Percentiles rank a stretch among this genome's conserved stretches.
phyloP scores from a whole-genome alignment of 2,329 filamentous ascomycete genomes.

The Helicocarpus griseus region DNA sequence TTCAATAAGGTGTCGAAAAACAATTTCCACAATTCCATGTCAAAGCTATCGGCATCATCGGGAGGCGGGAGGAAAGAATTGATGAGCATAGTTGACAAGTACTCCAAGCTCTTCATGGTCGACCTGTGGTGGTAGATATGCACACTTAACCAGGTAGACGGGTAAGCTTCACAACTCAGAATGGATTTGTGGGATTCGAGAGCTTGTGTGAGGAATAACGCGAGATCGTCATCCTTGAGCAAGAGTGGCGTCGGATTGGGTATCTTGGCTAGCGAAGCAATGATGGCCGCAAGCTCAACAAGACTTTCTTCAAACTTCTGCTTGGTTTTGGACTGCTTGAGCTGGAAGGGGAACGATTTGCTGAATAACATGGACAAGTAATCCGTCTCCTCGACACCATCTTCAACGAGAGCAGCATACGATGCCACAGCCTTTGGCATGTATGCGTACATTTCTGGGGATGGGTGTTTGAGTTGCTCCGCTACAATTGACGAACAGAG shows the following conservation, averaged over 20 bases:
- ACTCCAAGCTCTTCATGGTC: conserved; percentile 74
- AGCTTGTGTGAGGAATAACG: conserved; percentile 64
- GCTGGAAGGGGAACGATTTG: conserved; percentile 77
- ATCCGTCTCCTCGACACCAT: conserved; percentile 48
- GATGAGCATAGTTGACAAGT: conserved; percentile 69
- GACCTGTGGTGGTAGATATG: conserved; percentile 90
- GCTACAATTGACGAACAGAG: conserved; percentile 88
- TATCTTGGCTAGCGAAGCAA: conserved; percentile 71
- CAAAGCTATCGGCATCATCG: conserved; percentile 84
- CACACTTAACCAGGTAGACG: conserved; percentile 79
- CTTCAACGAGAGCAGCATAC: conserved; percentile 65
- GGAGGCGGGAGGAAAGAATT: conserved; percentile 77
- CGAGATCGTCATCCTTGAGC: conserved; percentile 67
- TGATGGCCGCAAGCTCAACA: conserved; percentile 76
- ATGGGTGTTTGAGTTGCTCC: conserved; percentile 68
- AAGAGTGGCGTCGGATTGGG: conserved; percentile 64
- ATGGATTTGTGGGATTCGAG: conserved; percentile 84
- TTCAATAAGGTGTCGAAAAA: conserved; percentile 86
- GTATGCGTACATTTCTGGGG: conserved; percentile 75
- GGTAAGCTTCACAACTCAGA: conserved; percentile 80
- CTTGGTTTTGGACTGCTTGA: conserved; percentile 51
- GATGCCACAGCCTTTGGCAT: conserved; percentile 86
- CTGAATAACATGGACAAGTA: conserved; percentile 82
- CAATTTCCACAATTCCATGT: conserved; percentile 85
- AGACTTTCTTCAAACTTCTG: conserved; percentile 74